Evolutionary conservation across 2,329 filamentous ascomycete genomes (phyloP).

Genomic region (Hypoxylon sp.): DNA sequence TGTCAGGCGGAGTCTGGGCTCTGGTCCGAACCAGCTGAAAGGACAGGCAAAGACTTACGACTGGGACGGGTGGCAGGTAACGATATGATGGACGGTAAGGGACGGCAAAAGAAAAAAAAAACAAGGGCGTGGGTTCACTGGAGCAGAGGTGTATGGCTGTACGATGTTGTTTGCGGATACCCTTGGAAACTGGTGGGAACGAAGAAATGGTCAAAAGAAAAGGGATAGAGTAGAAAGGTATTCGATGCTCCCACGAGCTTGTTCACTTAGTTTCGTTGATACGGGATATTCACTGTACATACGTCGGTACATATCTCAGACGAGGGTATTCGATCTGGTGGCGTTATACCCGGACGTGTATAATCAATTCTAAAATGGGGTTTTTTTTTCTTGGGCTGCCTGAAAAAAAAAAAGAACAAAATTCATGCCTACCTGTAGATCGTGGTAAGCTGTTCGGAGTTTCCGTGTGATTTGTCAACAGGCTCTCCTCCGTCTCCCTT

Average conservation of each 20-base stretch:
- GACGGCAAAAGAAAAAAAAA: constrained; percentile 31
- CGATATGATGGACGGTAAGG: constrained; percentile 42
- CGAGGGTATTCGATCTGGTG: background rate
- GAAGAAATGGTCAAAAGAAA: constrained; percentile 43
- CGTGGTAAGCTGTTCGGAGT: background rate
- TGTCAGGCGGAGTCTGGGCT: constrained; percentile 25
- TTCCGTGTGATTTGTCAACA: background rate
- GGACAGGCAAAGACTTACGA: constrained; percentile 19
- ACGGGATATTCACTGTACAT: constrained; percentile 31
- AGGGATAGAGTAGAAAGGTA: constrained; percentile 50
- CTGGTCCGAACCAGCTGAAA: constrained; percentile 13
- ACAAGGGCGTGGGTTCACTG: constrained; percentile 48
- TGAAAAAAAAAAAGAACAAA: background rate
- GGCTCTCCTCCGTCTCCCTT: background rate
- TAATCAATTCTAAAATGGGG: constrained; percentile 6
- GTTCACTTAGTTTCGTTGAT: constrained; percentile 35
- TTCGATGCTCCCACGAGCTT: constrained; percentile 49
- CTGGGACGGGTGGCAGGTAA: constrained; percentile 24
- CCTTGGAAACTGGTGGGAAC: constrained; percentile 47
- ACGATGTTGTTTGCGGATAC: constrained; percentile 53
- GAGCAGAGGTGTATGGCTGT: constrained; percentile 51
- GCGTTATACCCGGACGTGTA: constrained; percentile 18
- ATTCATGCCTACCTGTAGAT: background rate
- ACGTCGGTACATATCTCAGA: constrained; percentile 13
- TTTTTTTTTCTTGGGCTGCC: constrained; percentile 5